Conservation (phyloP, 768 basidiomycete species). For the Termitomyces titanicus region DNA sequence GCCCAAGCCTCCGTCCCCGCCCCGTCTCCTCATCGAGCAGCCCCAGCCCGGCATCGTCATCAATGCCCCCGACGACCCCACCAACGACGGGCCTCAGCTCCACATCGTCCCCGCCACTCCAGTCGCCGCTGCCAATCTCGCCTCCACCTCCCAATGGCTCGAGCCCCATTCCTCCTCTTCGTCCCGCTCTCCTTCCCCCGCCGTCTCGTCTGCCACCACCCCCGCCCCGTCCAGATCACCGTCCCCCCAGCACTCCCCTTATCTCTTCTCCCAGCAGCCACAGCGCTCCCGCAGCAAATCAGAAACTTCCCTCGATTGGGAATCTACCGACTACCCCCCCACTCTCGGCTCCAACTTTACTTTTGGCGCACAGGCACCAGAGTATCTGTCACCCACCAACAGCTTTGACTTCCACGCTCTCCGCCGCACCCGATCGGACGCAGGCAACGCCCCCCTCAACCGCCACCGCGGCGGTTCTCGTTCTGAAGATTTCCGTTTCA, state of each 20-base stretch:
- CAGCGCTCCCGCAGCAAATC: slow-evolving; percentile 55
- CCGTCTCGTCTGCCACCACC: slow-evolving; percentile 11
- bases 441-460: slow-evolving; percentile 4
- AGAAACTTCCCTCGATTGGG: slow-evolving; percentile 47
- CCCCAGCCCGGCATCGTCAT: slow-evolving; percentile 37
- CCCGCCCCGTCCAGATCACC: slow-evolving; percentile 27
- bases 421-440: slow-evolving; percentile 26
- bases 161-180: slow-evolving; percentile 12
- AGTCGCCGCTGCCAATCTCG: slow-evolving; percentile 42
- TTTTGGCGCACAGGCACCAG: slow-evolving; percentile 21
- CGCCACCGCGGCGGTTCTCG: slow-evolving; percentile 21
- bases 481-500: slow-evolving; percentile 45
- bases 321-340: slow-evolving; percentile 9
- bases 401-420: slow-evolving; percentile 21
- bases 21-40: slow-evolving; percentile 45
- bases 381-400: slow-evolving; percentile 10
- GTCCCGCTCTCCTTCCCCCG: slow-evolving; percentile 19
- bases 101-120: slow-evolving; percentile 85
- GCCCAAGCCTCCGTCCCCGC: slow-evolving; percentile 51
- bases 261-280: slow-evolving; percentile 30
- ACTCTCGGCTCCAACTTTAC: slow-evolving; percentile 26
- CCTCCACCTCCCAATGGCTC: slow-evolving; percentile 10
- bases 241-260: slow-evolving; percentile 20
- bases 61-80: slow-evolving; percentile 58
- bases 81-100: slow-evolving; percentile 54